A percentile compares a stretch with the other conserved stretches of the same genome.
phyloP scores from a whole-genome alignment of 768 basidiomycete genomes.

The Artomyces pyxidatus region DNA sequence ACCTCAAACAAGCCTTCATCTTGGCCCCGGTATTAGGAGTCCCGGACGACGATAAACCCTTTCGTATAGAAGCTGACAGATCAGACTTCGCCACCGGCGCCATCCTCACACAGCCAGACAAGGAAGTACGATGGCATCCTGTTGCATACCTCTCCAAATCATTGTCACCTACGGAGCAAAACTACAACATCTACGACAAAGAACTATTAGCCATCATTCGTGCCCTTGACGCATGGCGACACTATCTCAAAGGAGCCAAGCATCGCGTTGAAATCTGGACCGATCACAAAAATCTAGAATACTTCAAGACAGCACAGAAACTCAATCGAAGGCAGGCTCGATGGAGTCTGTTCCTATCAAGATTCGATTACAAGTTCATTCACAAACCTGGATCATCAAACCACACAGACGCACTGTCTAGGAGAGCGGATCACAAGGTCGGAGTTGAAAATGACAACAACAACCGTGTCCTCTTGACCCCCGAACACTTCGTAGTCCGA shows the following conservation, averaged over 20 bases:
- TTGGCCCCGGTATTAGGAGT: constrained; percentile 14
- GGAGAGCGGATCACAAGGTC: too few species aligned
- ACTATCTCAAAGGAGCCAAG: constrained; percentile 17
- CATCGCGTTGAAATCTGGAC: constrained; percentile 10
- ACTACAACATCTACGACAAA: constrained; percentile 17
- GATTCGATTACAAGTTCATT: too few species aligned
- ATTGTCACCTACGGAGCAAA: constrained; percentile 4
- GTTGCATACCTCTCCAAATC: constrained; percentile 9
- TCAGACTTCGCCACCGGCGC: constrained; percentile 19
- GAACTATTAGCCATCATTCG: constrained; percentile 11
- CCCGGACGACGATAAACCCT: constrained; percentile 1
- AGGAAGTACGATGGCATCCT: constrained; percentile 3
- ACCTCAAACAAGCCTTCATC: constrained; percentile 17
- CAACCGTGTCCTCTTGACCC: too few species aligned
- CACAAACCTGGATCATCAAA: too few species aligned
- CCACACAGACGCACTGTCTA: too few species aligned
- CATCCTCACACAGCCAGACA: constrained; percentile 15
- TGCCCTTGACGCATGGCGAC: constrained; percentile 19
- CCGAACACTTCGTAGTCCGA: too few species aligned
- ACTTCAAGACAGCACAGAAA: constrained; percentile 9
- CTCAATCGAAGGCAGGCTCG: too few species aligned
- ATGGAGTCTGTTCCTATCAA: too few species aligned
- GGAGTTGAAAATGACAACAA: too few species aligned
- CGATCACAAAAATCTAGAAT: constrained; percentile 12
- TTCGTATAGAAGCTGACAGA: constrained; percentile 11